Conservation (phyloP, 2,329 filamentous ascomycete species). For the Colletotrichum scovillei region DNA sequence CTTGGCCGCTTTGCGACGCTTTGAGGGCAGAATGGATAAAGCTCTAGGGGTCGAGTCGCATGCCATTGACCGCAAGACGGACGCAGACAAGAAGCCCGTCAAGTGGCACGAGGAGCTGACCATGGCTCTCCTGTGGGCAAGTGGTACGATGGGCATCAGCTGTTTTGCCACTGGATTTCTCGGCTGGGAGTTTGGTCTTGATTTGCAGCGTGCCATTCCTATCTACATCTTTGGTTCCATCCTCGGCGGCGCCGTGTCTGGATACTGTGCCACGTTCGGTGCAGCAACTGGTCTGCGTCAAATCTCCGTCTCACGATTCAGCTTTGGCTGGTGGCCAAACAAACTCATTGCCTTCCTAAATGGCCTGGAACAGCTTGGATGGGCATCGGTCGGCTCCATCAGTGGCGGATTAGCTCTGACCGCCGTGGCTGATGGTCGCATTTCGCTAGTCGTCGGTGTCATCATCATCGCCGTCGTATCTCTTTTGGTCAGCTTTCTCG, state of each 20-base stretch:
- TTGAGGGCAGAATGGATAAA: background rate
- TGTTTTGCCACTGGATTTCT: background rate
- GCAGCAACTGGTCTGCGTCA: constrained; percentile 62
- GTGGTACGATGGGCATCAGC: background rate
- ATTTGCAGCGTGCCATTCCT: background rate
- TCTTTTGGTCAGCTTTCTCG: constrained; percentile 63
- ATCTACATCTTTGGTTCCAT: background rate
- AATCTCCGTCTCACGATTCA: constrained; percentile 61
- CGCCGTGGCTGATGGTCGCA: constrained; percentile 55
- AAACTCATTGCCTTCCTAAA: constrained; percentile 59
- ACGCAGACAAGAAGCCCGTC: background rate
- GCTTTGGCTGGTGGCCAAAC: constrained; percentile 62
- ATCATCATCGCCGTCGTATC: constrained; percentile 61
- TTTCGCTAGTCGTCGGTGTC: constrained; percentile 63
- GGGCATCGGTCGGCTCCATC: constrained; percentile 53
- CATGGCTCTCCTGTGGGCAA: background rate
- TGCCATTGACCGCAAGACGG: background rate
- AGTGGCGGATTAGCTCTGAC: constrained; percentile 61
- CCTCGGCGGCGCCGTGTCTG: constrained; percentile 39
- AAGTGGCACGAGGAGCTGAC: background rate
- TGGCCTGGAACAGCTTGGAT: background rate
- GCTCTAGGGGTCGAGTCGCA: background rate
- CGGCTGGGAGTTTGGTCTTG: background rate
- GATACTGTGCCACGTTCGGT: constrained; percentile 62
- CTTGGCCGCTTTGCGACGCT: background rate